Conservation (phyloP, 2,329 filamentous ascomycete genomes). For the Annulohypoxylon truncatum region DNA sequence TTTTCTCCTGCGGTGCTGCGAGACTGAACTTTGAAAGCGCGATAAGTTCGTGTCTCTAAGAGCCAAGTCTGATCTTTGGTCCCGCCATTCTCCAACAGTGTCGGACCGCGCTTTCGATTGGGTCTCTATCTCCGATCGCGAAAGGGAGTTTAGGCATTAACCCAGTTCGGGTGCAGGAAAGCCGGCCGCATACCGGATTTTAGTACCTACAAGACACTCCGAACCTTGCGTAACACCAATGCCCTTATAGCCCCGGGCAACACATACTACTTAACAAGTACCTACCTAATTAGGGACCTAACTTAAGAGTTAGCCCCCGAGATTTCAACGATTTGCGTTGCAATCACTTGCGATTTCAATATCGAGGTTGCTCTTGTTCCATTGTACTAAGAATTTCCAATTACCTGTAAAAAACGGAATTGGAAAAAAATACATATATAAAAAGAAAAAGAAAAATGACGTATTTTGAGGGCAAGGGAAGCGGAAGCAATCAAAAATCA, state of each 20-base stretch:
- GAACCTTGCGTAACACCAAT: background rate
- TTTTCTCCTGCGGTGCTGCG: background rate
- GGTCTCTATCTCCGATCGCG: constrained; percentile 8
- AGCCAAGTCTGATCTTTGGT: background rate
- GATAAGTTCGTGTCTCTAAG: constrained; percentile 23
- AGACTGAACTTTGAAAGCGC: constrained; percentile 8
- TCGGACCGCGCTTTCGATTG: constrained; percentile 3
- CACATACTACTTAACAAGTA: too few relatives aligned
- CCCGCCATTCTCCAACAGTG: background rate
- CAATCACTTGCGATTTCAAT: too few relatives aligned
- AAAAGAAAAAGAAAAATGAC: too few relatives aligned
- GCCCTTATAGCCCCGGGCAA: too few relatives aligned
- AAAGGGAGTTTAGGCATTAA: background rate
- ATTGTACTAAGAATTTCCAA: too few relatives aligned
- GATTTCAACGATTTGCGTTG: too few relatives aligned
- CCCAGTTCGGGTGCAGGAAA: background rate
- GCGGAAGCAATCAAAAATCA: background rate
- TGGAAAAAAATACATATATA: too few relatives aligned
- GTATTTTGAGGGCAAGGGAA: too few relatives aligned
- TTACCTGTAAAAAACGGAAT: too few relatives aligned
- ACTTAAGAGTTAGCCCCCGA: too few relatives aligned
- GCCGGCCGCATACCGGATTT: background rate
- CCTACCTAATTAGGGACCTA: too few relatives aligned
- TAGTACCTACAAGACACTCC: background rate
- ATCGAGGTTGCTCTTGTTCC: too few relatives aligned